Conservation (phyloP, 371 early-diverging fungal species). For the Apophysomyces elegans region DNA sequence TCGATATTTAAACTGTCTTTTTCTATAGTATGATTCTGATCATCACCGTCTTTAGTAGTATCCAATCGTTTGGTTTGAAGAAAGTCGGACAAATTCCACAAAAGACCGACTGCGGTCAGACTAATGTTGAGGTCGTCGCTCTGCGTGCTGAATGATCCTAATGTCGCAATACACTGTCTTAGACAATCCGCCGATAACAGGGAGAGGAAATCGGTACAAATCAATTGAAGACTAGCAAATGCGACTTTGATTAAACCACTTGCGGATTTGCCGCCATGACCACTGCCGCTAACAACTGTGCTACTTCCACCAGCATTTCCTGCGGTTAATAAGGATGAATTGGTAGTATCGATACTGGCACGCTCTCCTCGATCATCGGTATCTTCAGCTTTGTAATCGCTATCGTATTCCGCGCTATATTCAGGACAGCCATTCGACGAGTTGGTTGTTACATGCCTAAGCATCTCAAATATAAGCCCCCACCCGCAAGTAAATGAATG, state of each 20-base stretch:
- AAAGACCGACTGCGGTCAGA: slow-evolving; percentile 88
- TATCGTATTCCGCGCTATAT: slow-evolving; percentile 9
- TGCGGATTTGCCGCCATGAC: slow-evolving; percentile 22
- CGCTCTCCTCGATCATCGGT: slow-evolving; percentile 25
- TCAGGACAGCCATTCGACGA: slow-evolving; percentile 25
- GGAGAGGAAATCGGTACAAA: slow-evolving; percentile 94
- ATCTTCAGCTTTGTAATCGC: slow-evolving; percentile 22
- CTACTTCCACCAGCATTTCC: neutral
- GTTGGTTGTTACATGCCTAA: slow-evolving; percentile 62
- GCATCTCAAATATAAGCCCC: slow-evolving; percentile 89
- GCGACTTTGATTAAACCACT: slow-evolving; percentile 81
- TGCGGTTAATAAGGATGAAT: slow-evolving; percentile 27
- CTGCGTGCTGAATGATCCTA: slow-evolving; percentile 85
- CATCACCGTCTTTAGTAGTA: slow-evolving; percentile 30
- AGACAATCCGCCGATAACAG: slow-evolving; percentile 78
- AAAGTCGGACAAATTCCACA: slow-evolving; percentile 90
- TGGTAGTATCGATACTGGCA: slow-evolving; percentile 37
- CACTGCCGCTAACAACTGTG: neutral
- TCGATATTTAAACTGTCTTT: slow-evolving; percentile 44
- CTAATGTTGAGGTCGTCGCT: slow-evolving; percentile 93
- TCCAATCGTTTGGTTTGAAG: slow-evolving; percentile 74
- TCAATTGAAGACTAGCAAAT: slow-evolving; percentile 92
- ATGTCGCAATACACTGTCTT: slow-evolving; percentile 79
- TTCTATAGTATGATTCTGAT: slow-evolving; percentile 29
- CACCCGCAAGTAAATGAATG: slow-evolving; percentile 88